Evolutionary conservation across 2,329 filamentous ascomycete species (phyloP).

Genomic region (Bipolaris sorokiniana): DNA sequence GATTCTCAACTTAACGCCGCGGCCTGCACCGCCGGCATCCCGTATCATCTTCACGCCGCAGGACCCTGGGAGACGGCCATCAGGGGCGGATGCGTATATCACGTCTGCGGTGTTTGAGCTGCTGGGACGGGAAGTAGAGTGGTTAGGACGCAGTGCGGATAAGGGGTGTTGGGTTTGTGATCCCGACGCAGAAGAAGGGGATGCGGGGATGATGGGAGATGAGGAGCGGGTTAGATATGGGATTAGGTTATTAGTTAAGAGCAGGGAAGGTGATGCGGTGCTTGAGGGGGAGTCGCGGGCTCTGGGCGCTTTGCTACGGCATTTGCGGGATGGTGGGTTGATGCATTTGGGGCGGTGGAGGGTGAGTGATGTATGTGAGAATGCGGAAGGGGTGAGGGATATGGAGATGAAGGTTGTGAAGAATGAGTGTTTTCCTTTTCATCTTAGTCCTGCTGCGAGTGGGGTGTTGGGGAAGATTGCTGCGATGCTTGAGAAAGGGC

Average conservation of each 20-base stretch:
- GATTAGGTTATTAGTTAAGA: not conserved
- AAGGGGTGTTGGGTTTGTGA: too few relatives aligned
- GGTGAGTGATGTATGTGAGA: not conserved
- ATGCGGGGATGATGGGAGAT: not conserved
- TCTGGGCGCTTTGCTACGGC: not conserved
- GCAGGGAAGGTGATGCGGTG: not conserved
- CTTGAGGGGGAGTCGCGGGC: slow-evolving; percentile 1
- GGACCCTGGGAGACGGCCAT: too few relatives aligned
- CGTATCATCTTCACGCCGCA: too few relatives aligned
- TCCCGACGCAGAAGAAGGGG: too few relatives aligned
- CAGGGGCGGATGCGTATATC: too few relatives aligned
- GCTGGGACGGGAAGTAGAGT: too few relatives aligned
- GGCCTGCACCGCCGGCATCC: too few relatives aligned
- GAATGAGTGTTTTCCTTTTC: not conserved
- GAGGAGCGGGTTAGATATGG: not conserved
- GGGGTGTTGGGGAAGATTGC: not conserved
- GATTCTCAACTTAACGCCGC: too few relatives aligned
- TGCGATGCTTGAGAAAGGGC: not conserved
- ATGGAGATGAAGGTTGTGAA: not conserved
- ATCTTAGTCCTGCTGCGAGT: not conserved
- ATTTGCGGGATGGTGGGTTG: not conserved
- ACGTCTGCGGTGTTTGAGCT: too few relatives aligned
- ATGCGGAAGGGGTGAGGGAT: not conserved
- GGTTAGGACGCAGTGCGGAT: too few relatives aligned
- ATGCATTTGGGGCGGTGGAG: not conserved